Conservation (phyloP, 2,329 filamentous ascomycete species). For the Sclerotinia spermophila region DNA sequence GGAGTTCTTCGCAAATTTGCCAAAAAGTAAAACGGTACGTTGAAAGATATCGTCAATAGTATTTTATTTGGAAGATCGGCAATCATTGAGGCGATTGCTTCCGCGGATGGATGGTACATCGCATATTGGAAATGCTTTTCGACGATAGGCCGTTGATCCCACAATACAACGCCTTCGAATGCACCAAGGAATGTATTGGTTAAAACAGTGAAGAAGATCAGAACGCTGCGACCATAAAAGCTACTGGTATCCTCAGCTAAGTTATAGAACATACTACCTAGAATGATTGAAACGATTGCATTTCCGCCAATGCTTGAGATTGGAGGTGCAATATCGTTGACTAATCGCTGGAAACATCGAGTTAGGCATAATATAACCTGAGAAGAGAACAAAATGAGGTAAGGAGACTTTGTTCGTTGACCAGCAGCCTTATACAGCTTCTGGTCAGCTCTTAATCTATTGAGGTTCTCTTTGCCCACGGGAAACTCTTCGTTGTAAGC, state of each 20-base stretch:
- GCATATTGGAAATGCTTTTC: constrained; percentile 46
- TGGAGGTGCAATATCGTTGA: constrained; percentile 42
- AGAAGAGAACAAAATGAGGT: constrained; percentile 71
- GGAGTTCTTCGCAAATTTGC: constrained; percentile 34
- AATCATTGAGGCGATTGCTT: constrained; percentile 53
- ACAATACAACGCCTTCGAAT: too few relatives aligned
- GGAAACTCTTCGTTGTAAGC: too few relatives aligned
- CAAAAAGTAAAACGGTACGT: constrained; percentile 57
- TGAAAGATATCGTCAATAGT: constrained; percentile 49
- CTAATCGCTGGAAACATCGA: constrained; percentile 71
- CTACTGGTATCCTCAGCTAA: constrained; percentile 47
- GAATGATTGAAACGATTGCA: constrained; percentile 55
- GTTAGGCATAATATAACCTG: constrained; percentile 75
- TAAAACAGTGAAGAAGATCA: constrained; percentile 71
- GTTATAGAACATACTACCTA: constrained; percentile 61
- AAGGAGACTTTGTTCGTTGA: too few relatives aligned
- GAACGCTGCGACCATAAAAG: constrained; percentile 57
- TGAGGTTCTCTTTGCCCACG: too few relatives aligned
- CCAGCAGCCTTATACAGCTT: too few relatives aligned
- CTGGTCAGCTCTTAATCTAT: too few relatives aligned
- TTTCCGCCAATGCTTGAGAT: constrained; percentile 23
- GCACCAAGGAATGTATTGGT: too few relatives aligned
- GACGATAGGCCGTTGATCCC: constrained; percentile 44
- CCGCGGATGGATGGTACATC: constrained; percentile 48
- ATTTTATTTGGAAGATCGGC: constrained; percentile 58